These are phyloP conservation scores for Fraxinus dipetala DNA, from an alignment of 305 asterid genomes.

Conservation along the genomic window DNA sequence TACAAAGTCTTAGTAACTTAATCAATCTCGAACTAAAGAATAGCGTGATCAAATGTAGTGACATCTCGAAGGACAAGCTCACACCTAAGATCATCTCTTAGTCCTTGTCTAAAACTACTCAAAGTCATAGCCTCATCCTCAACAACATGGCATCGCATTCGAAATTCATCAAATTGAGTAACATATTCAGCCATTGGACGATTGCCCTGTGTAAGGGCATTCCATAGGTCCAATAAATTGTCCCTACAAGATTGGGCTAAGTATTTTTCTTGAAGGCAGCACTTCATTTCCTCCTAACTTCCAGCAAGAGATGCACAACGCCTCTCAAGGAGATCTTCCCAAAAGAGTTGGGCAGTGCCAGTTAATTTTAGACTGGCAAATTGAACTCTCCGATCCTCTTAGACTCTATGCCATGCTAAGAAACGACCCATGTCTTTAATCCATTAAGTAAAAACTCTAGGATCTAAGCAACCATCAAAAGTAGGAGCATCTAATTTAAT, in stretches of 20 bases:
- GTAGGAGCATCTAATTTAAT: neutral
- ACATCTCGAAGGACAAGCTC: neutral
- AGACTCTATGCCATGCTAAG: neutral
- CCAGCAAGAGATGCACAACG: too few relatives aligned
- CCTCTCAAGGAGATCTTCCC: neutral
- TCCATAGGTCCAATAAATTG: too few relatives aligned
- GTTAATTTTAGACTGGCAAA: neutral
- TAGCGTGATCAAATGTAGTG: neutral
- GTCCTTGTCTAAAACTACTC: neutral
- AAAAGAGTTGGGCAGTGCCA: neutral
- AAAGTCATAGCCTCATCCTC: neutral
- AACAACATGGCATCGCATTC: neutral
- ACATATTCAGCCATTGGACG: too few relatives aligned
- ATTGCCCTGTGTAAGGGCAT: neutral
- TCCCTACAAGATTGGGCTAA: neutral
- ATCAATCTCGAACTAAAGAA: neutral
- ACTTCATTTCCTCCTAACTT: too few relatives aligned
- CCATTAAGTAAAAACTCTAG: neutral
- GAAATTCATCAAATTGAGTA: neutral
- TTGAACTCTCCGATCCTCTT: neutral
- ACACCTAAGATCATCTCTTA: neutral
- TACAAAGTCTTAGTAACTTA: neutral
- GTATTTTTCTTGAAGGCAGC: neutral
- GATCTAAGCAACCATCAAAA: neutral
- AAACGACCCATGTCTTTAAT: neutral